Percentiles rank a stretch among this genome's conserved stretches.
Evolutionary conservation across 225 moss, liverwort and hornwort genomes (phyloP).

Genomic region (Marchantia paleacea): DNA sequence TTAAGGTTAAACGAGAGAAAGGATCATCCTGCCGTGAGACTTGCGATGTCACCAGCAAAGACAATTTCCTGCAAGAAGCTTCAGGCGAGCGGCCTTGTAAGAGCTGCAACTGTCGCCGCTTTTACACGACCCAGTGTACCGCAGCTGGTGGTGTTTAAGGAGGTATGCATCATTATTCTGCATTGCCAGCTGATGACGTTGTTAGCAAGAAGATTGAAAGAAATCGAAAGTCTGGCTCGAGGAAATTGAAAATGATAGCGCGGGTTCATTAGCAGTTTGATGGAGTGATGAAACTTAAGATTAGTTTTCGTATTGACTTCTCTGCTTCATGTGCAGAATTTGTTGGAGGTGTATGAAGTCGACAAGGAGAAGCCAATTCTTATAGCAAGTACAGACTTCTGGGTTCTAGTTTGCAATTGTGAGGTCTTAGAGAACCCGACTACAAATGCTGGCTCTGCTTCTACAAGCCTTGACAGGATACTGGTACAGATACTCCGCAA

Average conservation of each 20-base stretch:
- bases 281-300: not conserved
- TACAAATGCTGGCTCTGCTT: not conserved
- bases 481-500: conserved; percentile 10
- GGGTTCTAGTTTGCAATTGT: conserved; percentile 28
- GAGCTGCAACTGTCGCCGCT: conserved; percentile 31
- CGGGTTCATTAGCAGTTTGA: too few species aligned
- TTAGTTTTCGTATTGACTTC: not conserved
- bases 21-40: not conserved
- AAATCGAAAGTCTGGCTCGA: not conserved
- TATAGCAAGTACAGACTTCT: conserved; percentile 21
- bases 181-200: not conserved
- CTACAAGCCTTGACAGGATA: conserved; percentile 27
- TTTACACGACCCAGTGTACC: conserved; percentile 33
- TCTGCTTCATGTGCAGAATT: conserved; percentile 10
- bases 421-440: conserved; percentile 23
- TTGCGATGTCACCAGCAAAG: not conserved
- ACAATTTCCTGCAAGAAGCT: conserved; percentile 29
- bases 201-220: not conserved
- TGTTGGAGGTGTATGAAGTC: conserved; percentile 38
- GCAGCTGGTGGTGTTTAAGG: conserved; percentile 42
- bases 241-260: not conserved
- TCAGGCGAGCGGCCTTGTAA: conserved; percentile 31
- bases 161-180: conserved; percentile 20
- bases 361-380: conserved; percentile 16
- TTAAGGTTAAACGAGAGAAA: too few species aligned